Base-by-base conservation (phyloP, 2,329 filamentous ascomycete genomes). In the Phialophora expanda region DNA sequence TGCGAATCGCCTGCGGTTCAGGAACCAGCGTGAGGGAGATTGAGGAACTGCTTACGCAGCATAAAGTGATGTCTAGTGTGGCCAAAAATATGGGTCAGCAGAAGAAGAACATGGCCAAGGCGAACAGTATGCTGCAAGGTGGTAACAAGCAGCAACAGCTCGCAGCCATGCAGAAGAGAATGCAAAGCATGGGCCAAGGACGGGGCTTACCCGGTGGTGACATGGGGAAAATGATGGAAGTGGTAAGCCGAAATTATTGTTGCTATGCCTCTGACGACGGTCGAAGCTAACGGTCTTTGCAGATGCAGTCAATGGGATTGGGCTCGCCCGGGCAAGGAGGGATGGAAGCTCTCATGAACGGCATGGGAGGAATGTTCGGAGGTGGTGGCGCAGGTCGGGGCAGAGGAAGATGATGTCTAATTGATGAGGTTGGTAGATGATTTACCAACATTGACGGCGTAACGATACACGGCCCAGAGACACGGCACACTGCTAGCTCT, bases 1-100 rank as follows among this genome's bases (percentile, higher is more conserved):
- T 93, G 17, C 87, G 95, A 41, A 89, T 99, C 56, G 95, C 95
- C 0, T 87, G 89, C 60, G 95, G 95, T 0, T 95, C 91, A 4
- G 95, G 95, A 34, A 98, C 95, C 0, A 91, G 87, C 46, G 95
- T 99, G 1, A 87, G 87, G 26, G 95, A 99, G 78, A 93, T 99
- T 17, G 95, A 99, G 78, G 95, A 99, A 75, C 83, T 99, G 6
- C 86, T 99, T n/a, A 97, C 93, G 0, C 95, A 99, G 80, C 94
- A 98, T 78, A 89, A 92, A 73, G 97, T 98, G 91, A 99, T 99
- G 95, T 91, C 92, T 0, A 92, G 92, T 65, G 97, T 99, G 93
- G 95, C 95, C 56, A 99, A 98, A 88, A 96, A 96, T 82, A 96
- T 99, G 88, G 94, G 95, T 65, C 93, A 93, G 46, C 93, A 92